phyloP scores from a whole-genome alignment of 331 rosid genomes.

The Arachis monticola region DNA sequence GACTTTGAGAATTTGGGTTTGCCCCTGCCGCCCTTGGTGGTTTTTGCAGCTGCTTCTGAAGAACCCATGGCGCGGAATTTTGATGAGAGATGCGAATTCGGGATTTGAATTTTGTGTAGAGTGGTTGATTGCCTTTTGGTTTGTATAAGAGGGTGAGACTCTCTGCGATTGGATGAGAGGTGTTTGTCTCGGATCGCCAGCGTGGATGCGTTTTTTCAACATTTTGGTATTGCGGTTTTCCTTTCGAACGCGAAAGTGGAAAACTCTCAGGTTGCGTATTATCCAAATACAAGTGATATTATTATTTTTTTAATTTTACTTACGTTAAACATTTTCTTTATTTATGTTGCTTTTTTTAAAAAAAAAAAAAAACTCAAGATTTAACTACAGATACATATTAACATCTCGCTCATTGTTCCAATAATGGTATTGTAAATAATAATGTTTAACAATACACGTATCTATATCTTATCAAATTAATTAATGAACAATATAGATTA shows the following conservation, averaged over 20 bases:
- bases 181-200: constrained; percentile 46
- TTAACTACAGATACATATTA: too few relatives aligned
- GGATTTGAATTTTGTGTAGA: background rate
- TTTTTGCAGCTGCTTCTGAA: constrained; percentile 8
- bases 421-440: too few relatives aligned
- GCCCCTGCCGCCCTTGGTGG: constrained; percentile 63
- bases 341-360: too few relatives aligned
- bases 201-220: constrained; percentile 32
- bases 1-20: constrained; percentile 52
- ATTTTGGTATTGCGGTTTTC: background rate
- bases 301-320: too few relatives aligned
- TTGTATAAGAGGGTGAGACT: constrained; percentile 25
- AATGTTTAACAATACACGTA: too few relatives aligned
- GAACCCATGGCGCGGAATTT: constrained; percentile 31
- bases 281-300: too few relatives aligned
- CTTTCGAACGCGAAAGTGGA: constrained; percentile 41
- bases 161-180: constrained; percentile 15
- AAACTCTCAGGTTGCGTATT: too few relatives aligned
- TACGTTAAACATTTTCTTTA: too few relatives aligned
- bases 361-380: too few relatives aligned
- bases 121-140: background rate
- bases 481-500: too few relatives aligned
- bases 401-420: too few relatives aligned
- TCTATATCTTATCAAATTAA: too few relatives aligned
- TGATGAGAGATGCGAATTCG: background rate